These are phyloP conservation scores for Neurospora sp. DNA, from an alignment of 495 filamentous ascomycete species.

Conservation along the genomic window DNA sequence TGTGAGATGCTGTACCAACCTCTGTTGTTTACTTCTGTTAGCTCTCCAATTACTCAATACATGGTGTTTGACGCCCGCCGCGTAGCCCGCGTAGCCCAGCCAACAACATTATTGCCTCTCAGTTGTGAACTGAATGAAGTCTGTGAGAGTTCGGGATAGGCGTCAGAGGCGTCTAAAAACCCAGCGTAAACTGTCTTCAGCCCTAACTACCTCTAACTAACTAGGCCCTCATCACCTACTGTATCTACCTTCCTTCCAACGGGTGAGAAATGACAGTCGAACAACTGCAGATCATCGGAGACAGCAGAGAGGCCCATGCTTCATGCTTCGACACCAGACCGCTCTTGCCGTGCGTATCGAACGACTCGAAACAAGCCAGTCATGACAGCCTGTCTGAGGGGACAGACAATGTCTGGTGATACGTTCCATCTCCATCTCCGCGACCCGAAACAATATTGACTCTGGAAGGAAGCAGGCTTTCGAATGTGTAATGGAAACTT, in stretches of 20 bases:
- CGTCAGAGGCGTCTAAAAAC: background rate
- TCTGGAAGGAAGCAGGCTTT: background rate
- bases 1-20: background rate
- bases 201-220: too few species aligned
- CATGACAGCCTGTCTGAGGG: background rate
- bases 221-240: background rate
- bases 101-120: too few species aligned
- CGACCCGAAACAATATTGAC: background rate
- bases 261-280: too few species aligned
- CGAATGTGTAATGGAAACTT: background rate
- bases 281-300: background rate
- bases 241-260: too few species aligned
- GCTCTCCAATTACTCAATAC: too few species aligned
- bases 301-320: background rate
- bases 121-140: too few species aligned
- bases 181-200: background rate
- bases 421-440: background rate
- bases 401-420: background rate
- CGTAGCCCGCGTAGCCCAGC: background rate
- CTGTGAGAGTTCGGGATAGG: background rate
- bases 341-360: background rate
- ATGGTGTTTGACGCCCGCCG: too few species aligned
- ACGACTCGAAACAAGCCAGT: background rate
- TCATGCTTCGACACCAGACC: background rate
- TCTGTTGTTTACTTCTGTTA: background rate